Conservation (phyloP, 1,139 yeast species). For the Blastobotrys ciferrii region DNA sequence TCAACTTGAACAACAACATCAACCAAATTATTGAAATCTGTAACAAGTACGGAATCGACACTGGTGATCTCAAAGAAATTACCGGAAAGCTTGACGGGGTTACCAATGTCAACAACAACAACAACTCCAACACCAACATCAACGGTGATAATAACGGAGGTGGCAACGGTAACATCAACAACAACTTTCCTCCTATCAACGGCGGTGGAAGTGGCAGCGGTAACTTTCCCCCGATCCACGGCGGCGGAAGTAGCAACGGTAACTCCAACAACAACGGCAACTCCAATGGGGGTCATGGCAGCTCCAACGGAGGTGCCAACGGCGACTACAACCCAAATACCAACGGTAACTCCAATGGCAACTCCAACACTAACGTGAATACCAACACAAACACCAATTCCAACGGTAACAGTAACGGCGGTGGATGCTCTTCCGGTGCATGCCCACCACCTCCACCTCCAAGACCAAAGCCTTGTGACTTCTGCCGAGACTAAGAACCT, state of each 20-base stretch:
- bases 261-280: neutral
- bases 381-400: too few species aligned
- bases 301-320: neutral
- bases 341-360: neutral
- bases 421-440: too few species aligned
- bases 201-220: neutral
- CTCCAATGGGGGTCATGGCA: neutral
- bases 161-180: neutral
- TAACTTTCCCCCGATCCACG: neutral
- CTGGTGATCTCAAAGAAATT: neutral
- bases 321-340: neutral
- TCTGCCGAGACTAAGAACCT: too few species aligned
- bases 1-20: slow-evolving; percentile 5
- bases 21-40: neutral
- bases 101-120: neutral
- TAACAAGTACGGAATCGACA: neutral
- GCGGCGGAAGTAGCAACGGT: neutral
- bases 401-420: too few species aligned
- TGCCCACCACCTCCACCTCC: too few species aligned
- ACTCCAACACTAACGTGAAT: too few species aligned
- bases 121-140: slow-evolving; percentile 3
- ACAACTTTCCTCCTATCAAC: neutral
- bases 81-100: neutral
- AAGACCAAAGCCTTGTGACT: too few species aligned
- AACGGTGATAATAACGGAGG: neutral